Conservation (phyloP, 2,329 filamentous ascomycete genomes). For the Alternaria hordeiaustralica region DNA sequence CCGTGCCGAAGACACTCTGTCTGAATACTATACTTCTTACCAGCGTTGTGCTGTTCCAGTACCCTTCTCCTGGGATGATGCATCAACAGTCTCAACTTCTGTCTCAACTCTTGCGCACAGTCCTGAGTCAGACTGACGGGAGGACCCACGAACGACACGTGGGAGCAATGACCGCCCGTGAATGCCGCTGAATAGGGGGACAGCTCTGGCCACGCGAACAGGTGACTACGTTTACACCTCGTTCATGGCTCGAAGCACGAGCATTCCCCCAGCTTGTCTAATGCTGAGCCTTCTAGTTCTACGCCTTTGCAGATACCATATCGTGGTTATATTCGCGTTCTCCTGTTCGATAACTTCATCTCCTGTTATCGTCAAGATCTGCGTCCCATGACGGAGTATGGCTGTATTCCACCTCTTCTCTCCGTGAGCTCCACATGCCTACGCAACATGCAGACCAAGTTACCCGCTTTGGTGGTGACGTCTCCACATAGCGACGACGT, state of each 20-base stretch:
- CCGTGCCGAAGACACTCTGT: not conserved
- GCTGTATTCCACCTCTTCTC: not conserved
- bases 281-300: not conserved
- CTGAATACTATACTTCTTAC: not conserved
- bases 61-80: slow-evolving; percentile 3
- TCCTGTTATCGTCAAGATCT: not conserved
- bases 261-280: not conserved
- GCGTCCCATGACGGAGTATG: not conserved
- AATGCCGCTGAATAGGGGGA: slow-evolving; percentile 17
- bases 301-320: not conserved
- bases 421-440: slow-evolving; percentile 5
- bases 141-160: slow-evolving; percentile 22
- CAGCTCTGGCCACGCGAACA: not conserved
- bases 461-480: not conserved
- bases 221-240: not conserved
- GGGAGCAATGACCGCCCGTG: slow-evolving; percentile 23
- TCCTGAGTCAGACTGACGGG: slow-evolving; percentile 13
- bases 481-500: not conserved
- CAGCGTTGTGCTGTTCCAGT: not conserved
- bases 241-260: not conserved
- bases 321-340: not conserved
- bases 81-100: slow-evolving; percentile 1
- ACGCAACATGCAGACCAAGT: slow-evolving; percentile 1
- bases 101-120: not conserved
- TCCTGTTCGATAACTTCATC: not conserved